These are phyloP conservation scores for Coemansia aciculifera DNA, from an alignment of 192 early-diverging fungal species.

Conservation along the genomic window DNA sequence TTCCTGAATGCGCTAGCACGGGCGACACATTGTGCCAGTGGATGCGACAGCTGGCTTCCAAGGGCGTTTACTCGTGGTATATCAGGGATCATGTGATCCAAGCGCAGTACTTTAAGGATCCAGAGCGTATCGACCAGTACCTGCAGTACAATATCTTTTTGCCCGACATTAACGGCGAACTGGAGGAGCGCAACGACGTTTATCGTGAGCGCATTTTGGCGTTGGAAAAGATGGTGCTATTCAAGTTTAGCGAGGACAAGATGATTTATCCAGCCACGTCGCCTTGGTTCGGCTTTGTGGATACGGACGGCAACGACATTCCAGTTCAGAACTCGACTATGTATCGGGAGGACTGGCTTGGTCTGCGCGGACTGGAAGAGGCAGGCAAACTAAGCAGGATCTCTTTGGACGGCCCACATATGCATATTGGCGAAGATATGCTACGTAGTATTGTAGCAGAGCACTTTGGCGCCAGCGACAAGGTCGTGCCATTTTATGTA, in stretches of 20 bases:
- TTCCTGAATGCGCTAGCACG: slow-evolving; percentile 70
- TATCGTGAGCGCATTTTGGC: slow-evolving; percentile 62
- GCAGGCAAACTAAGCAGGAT: slow-evolving; percentile 35
- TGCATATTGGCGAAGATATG: slow-evolving; percentile 33
- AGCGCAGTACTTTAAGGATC: slow-evolving; percentile 92
- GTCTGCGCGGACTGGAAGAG: slow-evolving; percentile 60
- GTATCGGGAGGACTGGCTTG: slow-evolving; percentile 73
- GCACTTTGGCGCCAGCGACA: slow-evolving; percentile 24
- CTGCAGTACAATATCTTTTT: slow-evolving; percentile 78
- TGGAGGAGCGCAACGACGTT: slow-evolving; percentile 49
- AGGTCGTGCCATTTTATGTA: neutral
- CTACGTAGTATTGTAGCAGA: slow-evolving; percentile 29
- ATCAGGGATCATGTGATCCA: slow-evolving; percentile 82
- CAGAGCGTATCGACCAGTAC: slow-evolving; percentile 67
- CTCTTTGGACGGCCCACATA: slow-evolving; percentile 36
- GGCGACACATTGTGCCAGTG: slow-evolving; percentile 64
- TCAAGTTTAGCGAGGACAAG: slow-evolving; percentile 75
- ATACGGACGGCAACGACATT: slow-evolving; percentile 56
- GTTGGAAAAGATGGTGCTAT: slow-evolving; percentile 80
- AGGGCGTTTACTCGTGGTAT: slow-evolving; percentile 83
- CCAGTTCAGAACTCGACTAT: slow-evolving; percentile 59
- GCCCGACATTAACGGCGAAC: slow-evolving; percentile 86
- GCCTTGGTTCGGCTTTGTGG: slow-evolving; percentile 73
- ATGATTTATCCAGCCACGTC: slow-evolving; percentile 70
- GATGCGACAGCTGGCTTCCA: slow-evolving; percentile 75